A percentile compares a stretch with the other conserved stretches of the same genome.
phyloP scores from a whole-genome alignment of 306 rosid genomes.

The Benincasa hispida region DNA sequence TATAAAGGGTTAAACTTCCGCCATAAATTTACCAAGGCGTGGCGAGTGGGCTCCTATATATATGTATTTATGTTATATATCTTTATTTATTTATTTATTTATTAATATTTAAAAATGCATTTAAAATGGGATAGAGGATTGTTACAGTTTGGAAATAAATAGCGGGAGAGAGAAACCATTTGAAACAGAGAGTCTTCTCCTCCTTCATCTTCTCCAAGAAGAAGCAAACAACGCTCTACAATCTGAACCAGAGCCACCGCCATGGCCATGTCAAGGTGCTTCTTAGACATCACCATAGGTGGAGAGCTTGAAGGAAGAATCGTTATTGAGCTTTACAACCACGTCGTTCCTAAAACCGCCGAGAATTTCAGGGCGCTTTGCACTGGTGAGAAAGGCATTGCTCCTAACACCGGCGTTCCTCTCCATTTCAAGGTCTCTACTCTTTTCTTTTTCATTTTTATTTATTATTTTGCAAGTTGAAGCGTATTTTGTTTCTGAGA shows the following conservation, averaged over 20 bases:
- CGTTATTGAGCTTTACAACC: conserved; percentile 46
- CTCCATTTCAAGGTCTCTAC: conserved; percentile 59
- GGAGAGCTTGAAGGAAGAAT: conserved; percentile 64
- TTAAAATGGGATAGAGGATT: not conserved
- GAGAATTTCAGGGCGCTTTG: conserved; percentile 71
- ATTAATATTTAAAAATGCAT: too few species aligned
- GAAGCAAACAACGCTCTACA: not conserved
- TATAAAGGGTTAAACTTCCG: too few species aligned
- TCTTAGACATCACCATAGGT: conserved; percentile 43
- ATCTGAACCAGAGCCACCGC: not conserved
- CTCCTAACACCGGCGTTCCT: conserved; percentile 30
- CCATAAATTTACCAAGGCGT: too few species aligned
- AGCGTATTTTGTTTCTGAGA: not conserved
- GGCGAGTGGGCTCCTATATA: too few species aligned
- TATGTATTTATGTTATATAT: too few species aligned
- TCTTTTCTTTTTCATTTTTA: not conserved
- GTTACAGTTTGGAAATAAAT: conserved; percentile 4
- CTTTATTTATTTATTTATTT: too few species aligned
- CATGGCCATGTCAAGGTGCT: conserved; percentile 51
- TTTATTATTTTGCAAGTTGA: not conserved
- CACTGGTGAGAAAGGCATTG: conserved; percentile 59
- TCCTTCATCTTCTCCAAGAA: not conserved
- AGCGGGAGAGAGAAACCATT: not conserved
- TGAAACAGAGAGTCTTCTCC: not conserved
- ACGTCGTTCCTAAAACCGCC: conserved; percentile 68